A percentile compares a stretch with the other conserved stretches of the same genome.
Evolutionary conservation across 176 grass and related monocot genomes (phyloP).

Genomic region (Typha latifolia): DNA sequence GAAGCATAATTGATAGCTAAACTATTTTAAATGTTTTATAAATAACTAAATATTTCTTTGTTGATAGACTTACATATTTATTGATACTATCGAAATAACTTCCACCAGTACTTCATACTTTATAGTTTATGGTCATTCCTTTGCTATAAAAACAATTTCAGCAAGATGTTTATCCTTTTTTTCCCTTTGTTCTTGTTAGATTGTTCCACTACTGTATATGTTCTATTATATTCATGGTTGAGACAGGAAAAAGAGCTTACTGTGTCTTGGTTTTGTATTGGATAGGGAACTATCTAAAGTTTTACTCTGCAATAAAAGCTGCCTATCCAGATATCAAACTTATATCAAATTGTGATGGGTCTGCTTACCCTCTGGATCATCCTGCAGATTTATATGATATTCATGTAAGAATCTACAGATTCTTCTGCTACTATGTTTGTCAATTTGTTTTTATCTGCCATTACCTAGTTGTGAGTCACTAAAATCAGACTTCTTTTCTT

Average conservation of each 20-base stretch:
- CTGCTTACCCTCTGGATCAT: conserved; percentile 38
- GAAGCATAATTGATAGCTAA: too few species aligned
- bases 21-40: too few species aligned
- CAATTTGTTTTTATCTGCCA: conserved; percentile 12
- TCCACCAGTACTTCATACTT: too few species aligned
- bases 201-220: neutral
- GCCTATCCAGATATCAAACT: conserved; percentile 76
- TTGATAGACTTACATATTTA: too few species aligned
- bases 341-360: conserved; percentile 73
- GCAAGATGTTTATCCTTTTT: too few species aligned
- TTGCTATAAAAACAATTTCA: too few species aligned
- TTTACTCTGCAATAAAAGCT: conserved; percentile 74
- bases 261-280: conserved; percentile 2
- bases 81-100: too few species aligned
- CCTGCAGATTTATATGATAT: conserved; percentile 90
- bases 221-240: neutral
- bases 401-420: conserved; percentile 56
- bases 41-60: too few species aligned
- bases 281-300: conserved; percentile 74
- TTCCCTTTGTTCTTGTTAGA: too few species aligned
- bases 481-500: conserved; percentile 14
- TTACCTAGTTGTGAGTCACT: neutral
- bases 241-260: conserved; percentile 7
- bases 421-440: conserved; percentile 5
- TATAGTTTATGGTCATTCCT: too few species aligned